A percentile compares a stretch with the other conserved stretches of the same genome.
Evolutionary conservation across 352 stramenopile genomes (phyloP).

Genomic region (Aphanomyces stellatus): DNA sequence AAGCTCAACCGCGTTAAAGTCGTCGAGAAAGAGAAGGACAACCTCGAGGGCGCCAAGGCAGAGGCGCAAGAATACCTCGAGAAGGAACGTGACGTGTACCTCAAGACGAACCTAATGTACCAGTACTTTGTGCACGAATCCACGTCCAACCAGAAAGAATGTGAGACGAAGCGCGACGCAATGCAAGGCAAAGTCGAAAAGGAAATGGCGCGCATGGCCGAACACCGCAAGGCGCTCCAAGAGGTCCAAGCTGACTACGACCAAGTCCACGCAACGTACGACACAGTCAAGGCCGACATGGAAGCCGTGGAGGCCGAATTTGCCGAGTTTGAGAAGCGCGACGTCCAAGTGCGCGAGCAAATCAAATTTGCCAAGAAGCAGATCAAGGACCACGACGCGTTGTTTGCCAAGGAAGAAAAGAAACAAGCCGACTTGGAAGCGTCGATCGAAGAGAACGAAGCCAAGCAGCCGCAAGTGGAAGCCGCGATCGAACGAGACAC

Average conservation of each 20-base stretch:
- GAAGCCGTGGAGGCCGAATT: constrained; percentile 89
- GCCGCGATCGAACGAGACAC: constrained; percentile 63
- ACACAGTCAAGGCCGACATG: constrained; percentile 78
- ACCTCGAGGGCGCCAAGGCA: constrained; percentile 89
- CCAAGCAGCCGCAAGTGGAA: constrained; percentile 85
- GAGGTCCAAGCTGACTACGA: constrained; percentile 78
- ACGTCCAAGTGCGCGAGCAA: constrained; percentile 97
- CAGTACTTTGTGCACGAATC: constrained; percentile 88
- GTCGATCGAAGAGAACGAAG: constrained; percentile 82
- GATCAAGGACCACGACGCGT: constrained; percentile 86
- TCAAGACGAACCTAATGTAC: constrained; percentile 95
- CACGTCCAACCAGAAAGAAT: constrained; percentile 51
- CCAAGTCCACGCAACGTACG: constrained; percentile 73
- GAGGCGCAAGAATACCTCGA: constrained; percentile 92
- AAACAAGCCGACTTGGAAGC: constrained; percentile 79
- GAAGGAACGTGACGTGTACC: constrained; percentile 94
- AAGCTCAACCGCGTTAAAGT: constrained; percentile 98
- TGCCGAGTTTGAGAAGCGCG: constrained; percentile 92
- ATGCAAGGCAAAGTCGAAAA: constrained; percentile 68
- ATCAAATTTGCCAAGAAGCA: constrained; percentile 94
- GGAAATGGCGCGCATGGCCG: constrained; percentile 62
- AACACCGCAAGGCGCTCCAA: constrained; percentile 70
- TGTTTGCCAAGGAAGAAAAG: constrained; percentile 86
- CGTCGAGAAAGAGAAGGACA: constrained; percentile 95
- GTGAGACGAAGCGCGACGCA: constrained; percentile 51